A percentile compares a stretch with the other conserved stretches of the same genome.
These are phyloP conservation scores for Tolypocladium inflatum DNA, from an alignment of 2,329 filamentous ascomycete genomes.

Conservation along the genomic window DNA sequence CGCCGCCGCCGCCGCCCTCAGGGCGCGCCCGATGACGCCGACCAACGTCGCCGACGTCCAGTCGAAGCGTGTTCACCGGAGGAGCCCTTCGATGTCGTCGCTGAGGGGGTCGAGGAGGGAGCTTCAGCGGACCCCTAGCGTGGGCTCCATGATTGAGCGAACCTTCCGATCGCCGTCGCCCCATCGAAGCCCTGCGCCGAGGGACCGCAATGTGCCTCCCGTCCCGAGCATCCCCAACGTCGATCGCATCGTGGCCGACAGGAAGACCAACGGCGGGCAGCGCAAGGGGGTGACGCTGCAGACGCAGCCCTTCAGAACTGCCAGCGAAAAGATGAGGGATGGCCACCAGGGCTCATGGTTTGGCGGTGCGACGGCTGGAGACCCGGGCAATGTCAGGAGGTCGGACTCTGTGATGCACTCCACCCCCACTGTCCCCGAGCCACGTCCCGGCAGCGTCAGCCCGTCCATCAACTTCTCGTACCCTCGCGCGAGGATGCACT, in stretches of 20 bases:
- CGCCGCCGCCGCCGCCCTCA: slow-evolving; percentile 77
- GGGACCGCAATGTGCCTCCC: slow-evolving; percentile 50
- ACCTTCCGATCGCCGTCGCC: slow-evolving; percentile 75
- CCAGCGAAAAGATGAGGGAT: slow-evolving; percentile 39
- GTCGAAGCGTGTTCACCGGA: slow-evolving; percentile 74
- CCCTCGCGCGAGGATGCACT: slow-evolving; percentile 33
- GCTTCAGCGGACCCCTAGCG: slow-evolving; percentile 59
- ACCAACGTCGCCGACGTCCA: slow-evolving; percentile 74
- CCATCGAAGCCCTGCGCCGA: slow-evolving; percentile 31
- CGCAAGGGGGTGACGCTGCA: slow-evolving; percentile 31
- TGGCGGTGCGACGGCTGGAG: slow-evolving; percentile 30
- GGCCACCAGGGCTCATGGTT: slow-evolving; percentile 39
- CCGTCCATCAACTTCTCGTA: slow-evolving; percentile 52
- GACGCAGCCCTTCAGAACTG: slow-evolving; percentile 40
- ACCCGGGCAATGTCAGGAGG: slow-evolving; percentile 33
- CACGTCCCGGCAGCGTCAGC: slow-evolving; percentile 35
- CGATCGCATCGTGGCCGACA: slow-evolving; percentile 14
- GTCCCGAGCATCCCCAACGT: slow-evolving; percentile 63
- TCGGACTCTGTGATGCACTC: slow-evolving; percentile 30
- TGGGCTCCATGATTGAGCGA: slow-evolving; percentile 77
- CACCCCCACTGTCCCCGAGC: slow-evolving; percentile 17
- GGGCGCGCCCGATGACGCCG: slow-evolving; percentile 66
- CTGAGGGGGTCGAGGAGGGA: slow-evolving; percentile 34
- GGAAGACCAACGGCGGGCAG: slow-evolving; percentile 8
- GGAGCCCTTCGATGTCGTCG: slow-evolving; percentile 64